Base-by-base conservation (phyloP, 768 basidiomycete species). In the Boletus eberwhitei region DNA sequence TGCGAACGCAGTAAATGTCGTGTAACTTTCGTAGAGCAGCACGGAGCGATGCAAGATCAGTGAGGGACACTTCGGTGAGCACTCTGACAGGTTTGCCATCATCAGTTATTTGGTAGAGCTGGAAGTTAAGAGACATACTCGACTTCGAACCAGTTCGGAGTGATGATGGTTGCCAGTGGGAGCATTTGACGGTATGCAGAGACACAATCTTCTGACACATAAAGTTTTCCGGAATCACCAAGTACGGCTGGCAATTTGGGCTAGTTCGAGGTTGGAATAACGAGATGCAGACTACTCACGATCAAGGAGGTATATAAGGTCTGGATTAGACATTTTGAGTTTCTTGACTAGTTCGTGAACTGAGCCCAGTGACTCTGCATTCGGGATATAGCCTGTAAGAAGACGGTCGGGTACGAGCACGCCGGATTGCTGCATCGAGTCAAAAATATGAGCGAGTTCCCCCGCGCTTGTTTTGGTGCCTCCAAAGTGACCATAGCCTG, bases 121-220 rank as follows among this genome's bases (percentile, higher is more conserved):
- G 9, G 16, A 24, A 40, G 6, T 45, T 1, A 41, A 26, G 16
- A n/a, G 38, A 57, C 65, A 70, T 67, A 95, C 93, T 98, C 96
- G 57, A 88, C 90, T 75, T 99, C 97, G 63, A 94, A 99, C 84
- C 94, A 97, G 67, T 99, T 99, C 0, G 97, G 97, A 0, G 97
- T 93, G 59, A 98, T 98, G 45, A 98, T 85, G 0, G 90, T 90
- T 3, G 97, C 88, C n/a, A 85, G 73, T n/a, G 84, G 77, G 1
- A 96, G 76, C 74, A 94, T 81, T 39, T 78, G 74, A 43, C 85
- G 83, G 75, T 99, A 98, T 37, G 92, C 79, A 1, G 93, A 92
- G 55, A 98, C 76, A 9, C 94, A 92, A 57, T 91, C 85, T 21
- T 86, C 77, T 5, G 93, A 82, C 21, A 98, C 94, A 62, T 99